These are phyloP conservation scores for Cordyceps tenuipes DNA, from an alignment of 2,329 filamentous ascomycete genomes.

Conservation along the genomic window DNA sequence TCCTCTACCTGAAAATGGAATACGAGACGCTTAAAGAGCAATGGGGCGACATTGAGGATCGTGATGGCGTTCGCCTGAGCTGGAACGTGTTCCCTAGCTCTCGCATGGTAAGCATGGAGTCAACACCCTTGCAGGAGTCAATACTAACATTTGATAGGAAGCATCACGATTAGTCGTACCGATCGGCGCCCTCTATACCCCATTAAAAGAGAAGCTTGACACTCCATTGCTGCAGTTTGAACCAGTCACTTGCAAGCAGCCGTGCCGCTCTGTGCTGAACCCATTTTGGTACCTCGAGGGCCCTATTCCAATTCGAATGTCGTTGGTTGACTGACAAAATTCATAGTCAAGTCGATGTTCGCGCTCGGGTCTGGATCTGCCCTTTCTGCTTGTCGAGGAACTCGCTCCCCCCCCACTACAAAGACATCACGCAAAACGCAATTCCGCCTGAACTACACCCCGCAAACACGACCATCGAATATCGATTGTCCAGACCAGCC, in stretches of 20 bases:
- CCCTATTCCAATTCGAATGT: background rate
- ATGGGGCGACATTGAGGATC: constrained; percentile 94
- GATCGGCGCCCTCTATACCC: constrained; percentile 92
- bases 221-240: constrained; percentile 89
- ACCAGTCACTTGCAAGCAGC: constrained; percentile 91
- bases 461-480: constrained; percentile 82
- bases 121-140: background rate
- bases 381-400: constrained; percentile 82
- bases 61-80: constrained; percentile 89
- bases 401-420: constrained; percentile 76
- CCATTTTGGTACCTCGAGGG: constrained; percentile 68
- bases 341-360: constrained; percentile 69
- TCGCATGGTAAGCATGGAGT: constrained; percentile 64
- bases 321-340: background rate
- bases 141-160: constrained; percentile 49
- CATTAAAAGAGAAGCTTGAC: constrained; percentile 87
- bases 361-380: constrained; percentile 80
- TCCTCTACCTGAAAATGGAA: constrained; percentile 54
- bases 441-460: constrained; percentile 79
- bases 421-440: constrained; percentile 76
- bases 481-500: constrained; percentile 71
- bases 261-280: constrained; percentile 91
- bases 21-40: constrained; percentile 90
- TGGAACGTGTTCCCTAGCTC: constrained; percentile 99
- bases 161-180: constrained; percentile 90